A percentile compares a stretch with the other conserved stretches of the same genome.
phyloP scores from a whole-genome alignment of 306 rosid species.

The Glycine tomentella region DNA sequence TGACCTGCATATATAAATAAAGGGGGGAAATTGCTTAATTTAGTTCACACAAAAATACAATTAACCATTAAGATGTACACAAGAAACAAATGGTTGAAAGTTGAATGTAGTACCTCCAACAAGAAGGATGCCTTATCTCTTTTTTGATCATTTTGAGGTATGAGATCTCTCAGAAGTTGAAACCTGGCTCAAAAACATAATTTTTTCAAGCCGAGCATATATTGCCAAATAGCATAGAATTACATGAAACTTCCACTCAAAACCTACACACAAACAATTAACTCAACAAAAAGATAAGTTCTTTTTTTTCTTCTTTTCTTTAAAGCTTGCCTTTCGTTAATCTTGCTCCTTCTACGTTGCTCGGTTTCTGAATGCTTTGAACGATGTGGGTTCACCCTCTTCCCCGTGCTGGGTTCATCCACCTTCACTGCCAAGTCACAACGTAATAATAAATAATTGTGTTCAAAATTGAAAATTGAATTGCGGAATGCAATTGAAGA shows the following conservation, averaged over 20 bases:
- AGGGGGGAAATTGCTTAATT: background rate
- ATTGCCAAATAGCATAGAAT: too few relatives aligned
- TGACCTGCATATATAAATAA: constrained; percentile 66
- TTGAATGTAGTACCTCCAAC: constrained; percentile 71
- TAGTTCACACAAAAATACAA: constrained; percentile 13
- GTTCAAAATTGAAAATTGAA: constrained; percentile 27
- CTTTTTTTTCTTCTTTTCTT: too few relatives aligned
- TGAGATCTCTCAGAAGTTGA: constrained; percentile 86
- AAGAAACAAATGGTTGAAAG: constrained; percentile 35
- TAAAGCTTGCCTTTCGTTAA: constrained; percentile 82
- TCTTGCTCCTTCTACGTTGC: constrained; percentile 93
- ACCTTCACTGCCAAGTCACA: constrained; percentile 61
- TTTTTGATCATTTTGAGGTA: constrained; percentile 95
- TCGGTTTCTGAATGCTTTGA: constrained; percentile 97
- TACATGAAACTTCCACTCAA: too few relatives aligned
- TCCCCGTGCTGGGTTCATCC: constrained; percentile 71
- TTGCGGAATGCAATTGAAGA: background rate
- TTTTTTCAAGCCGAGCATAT: too few relatives aligned
- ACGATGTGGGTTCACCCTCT: constrained; percentile 67
- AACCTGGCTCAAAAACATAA: constrained; percentile 66
- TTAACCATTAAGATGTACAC: background rate
- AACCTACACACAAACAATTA: too few relatives aligned
- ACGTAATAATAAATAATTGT: background rate
- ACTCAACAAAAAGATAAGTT: too few relatives aligned
- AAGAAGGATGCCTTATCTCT: constrained; percentile 96